Evolutionary conservation across 2,329 filamentous ascomycete genomes (phyloP), one percentile per base, ranked within the genome.

Genomic region (Cylindrodendrum hubeiense): DNA sequence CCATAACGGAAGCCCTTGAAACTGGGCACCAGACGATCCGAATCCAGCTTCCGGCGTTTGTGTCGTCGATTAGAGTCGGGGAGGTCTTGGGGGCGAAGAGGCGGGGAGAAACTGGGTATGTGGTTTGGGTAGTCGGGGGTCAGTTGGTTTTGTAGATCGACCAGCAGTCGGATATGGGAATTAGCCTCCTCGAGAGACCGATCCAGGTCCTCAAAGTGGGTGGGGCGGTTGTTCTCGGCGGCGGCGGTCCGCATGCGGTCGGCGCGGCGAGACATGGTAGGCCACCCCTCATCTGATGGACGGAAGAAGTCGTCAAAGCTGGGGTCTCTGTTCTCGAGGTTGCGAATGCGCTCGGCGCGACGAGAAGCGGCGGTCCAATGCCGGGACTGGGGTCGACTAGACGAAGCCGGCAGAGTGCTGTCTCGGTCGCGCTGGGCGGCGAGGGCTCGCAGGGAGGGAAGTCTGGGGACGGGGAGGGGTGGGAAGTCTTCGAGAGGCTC

Each of bases 1-100:
- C 95, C 95, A 77, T 98, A 98, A 67, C 88, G 90, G 76, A 95
- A 93, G 2, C 85, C 87, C 65, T 80, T 82, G 70, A 84, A 86
- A 41, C 77, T 77, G 7, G 83, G 79, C 26, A 83, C 79, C 15
- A 84, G 79, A 50, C 85, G 84, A 67, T 92, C 90, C 1, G 87
- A 84, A 71, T 93, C 91, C 39, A 94, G 78, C 77, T 93, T 94
- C 67, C 91, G 87, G 49, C 92, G 87, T 78, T 94, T 94, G 52
- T 81, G 81, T 62, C 87, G 83, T 60, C 89, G 86, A 70, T 77
- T 82, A 52, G 84, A 82, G 37, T 87, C 84, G 51, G 77, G 72
- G 26, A 81, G 74, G 19, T 85, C 82, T 56, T 79, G 77, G 7
- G 75, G 71, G 5, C 79, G 79, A 19, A 75, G 73, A 1, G 78